Evolutionary conservation across 1,139 yeast species (phyloP).

Genomic region (Pichia sp.): DNA sequence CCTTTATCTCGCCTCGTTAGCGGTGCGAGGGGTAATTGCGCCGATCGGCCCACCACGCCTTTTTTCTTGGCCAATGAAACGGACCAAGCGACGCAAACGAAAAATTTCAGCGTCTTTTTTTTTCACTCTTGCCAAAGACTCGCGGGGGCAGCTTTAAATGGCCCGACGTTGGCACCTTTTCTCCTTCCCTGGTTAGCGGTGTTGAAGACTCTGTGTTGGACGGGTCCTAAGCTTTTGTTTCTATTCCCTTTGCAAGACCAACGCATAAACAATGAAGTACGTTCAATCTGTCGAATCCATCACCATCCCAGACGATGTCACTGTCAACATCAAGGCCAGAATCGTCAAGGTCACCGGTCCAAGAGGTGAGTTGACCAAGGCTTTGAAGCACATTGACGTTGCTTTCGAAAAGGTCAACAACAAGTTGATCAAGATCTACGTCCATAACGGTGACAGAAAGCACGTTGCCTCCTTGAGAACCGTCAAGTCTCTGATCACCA

Average conservation of each 20-base stretch:
- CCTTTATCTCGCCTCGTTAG: not conserved
- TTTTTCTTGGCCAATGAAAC: not conserved
- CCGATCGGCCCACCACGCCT: not conserved
- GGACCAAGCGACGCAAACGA: slow-evolving; percentile 10
- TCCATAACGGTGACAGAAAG: slow-evolving; percentile 99
- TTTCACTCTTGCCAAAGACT: not conserved
- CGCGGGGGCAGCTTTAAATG: slow-evolving; percentile 1
- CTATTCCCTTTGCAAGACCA: not conserved
- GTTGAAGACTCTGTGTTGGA: not conserved
- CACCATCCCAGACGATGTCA: slow-evolving; percentile 92
- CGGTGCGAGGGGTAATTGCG: not conserved
- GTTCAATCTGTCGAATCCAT: slow-evolving; percentile 90
- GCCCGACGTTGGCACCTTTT: not conserved
- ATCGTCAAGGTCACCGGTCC: slow-evolving; percentile 90
- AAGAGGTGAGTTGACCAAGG: slow-evolving; percentile 92
- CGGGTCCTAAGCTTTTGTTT: no score
- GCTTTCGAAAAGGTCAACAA: slow-evolving; percentile 75
- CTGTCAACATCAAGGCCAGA: slow-evolving; percentile 90
- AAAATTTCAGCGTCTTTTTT: not conserved
- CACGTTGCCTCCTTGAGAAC: slow-evolving; percentile 99
- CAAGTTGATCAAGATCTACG: slow-evolving; percentile 78
- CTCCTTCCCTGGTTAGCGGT: not conserved
- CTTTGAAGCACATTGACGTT: slow-evolving; percentile 92
- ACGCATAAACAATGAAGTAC: slow-evolving; percentile 64
- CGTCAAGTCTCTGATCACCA: slow-evolving; percentile 89